These are phyloP conservation scores for Stenocarpella maydis DNA, from an alignment of 2,329 filamentous ascomycete species.

Conservation along the genomic window DNA sequence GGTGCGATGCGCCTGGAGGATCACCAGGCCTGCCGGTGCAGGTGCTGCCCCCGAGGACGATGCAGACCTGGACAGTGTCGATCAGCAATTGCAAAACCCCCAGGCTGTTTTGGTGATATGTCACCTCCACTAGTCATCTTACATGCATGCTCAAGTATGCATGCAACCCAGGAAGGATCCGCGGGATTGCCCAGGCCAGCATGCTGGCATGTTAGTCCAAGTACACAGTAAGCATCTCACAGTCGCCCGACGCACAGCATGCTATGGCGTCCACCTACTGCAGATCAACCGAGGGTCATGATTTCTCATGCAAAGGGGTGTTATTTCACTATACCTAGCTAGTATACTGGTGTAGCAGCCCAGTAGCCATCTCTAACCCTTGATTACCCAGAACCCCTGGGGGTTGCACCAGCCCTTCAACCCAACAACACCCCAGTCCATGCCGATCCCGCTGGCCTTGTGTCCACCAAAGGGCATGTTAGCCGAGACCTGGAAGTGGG, in stretches of 20 bases:
- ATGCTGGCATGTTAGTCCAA: no score
- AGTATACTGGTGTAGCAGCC: no score
- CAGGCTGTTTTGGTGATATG: not conserved
- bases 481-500: conserved; percentile 46
- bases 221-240: conserved; percentile 2
- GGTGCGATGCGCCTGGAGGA: not conserved
- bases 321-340: no score
- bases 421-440: conserved; percentile 52
- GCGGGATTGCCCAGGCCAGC: not conserved
- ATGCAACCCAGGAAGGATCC: not conserved
- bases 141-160: no score
- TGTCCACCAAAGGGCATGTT: conserved; percentile 56
- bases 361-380: not conserved
- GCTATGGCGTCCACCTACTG: not conserved
- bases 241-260: not conserved
- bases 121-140: not conserved
- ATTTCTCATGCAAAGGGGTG: conserved; percentile 5
- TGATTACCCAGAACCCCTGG: conserved; percentile 33
- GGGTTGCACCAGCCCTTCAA: conserved; percentile 46
- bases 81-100: not conserved
- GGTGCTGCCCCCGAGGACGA: not conserved
- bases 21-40: not conserved
- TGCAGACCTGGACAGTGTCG: not conserved
- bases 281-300: not conserved
- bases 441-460: conserved; percentile 59